A percentile compares a stretch with the other conserved stretches of the same genome.
Evolutionary conservation across 2,329 filamentous ascomycete species (phyloP).

Genomic region (Clonostachys rosea): DNA sequence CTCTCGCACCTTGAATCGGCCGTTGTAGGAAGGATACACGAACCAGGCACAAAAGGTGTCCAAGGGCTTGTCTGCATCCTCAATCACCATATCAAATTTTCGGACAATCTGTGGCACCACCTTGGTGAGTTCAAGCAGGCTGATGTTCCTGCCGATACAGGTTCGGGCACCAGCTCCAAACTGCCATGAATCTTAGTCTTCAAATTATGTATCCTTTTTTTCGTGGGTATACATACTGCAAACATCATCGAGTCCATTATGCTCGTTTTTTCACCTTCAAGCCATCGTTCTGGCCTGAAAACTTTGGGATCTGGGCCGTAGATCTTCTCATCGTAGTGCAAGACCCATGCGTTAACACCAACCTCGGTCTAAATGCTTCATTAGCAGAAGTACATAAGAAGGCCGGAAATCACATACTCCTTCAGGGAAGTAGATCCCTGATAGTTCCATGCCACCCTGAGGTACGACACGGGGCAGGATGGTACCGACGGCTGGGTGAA

Average conservation of each 20-base stretch:
- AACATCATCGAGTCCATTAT: slow-evolving; percentile 6
- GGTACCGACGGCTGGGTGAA: not conserved
- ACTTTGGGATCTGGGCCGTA: slow-evolving; percentile 27
- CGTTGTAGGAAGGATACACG: too few species aligned
- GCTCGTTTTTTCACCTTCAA: not conserved
- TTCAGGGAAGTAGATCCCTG: not conserved
- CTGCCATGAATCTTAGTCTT: slow-evolving; percentile 14
- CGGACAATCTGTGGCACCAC: slow-evolving; percentile 13
- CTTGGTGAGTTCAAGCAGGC: slow-evolving; percentile 14
- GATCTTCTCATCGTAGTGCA: slow-evolving; percentile 29
- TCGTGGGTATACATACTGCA: slow-evolving; percentile 1
- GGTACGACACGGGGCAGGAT: not conserved
- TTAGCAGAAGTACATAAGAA: not conserved
- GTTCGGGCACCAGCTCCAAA: slow-evolving; percentile 47
- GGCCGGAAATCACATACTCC: not conserved
- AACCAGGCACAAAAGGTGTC: too few species aligned
- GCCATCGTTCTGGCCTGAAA: slow-evolving; percentile 32
- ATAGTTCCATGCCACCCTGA: not conserved
- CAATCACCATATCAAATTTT: not conserved
- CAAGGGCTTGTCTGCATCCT: too few species aligned
- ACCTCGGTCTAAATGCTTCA: slow-evolving; percentile 16
- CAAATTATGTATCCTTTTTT: not conserved
- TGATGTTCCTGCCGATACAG: slow-evolving; percentile 28
- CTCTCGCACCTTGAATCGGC: too few species aligned
- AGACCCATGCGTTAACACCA: slow-evolving; percentile 32